These are phyloP conservation scores for Candida taoyuanica DNA, from an alignment of 805 yeast species.

Conservation along the genomic window DNA sequence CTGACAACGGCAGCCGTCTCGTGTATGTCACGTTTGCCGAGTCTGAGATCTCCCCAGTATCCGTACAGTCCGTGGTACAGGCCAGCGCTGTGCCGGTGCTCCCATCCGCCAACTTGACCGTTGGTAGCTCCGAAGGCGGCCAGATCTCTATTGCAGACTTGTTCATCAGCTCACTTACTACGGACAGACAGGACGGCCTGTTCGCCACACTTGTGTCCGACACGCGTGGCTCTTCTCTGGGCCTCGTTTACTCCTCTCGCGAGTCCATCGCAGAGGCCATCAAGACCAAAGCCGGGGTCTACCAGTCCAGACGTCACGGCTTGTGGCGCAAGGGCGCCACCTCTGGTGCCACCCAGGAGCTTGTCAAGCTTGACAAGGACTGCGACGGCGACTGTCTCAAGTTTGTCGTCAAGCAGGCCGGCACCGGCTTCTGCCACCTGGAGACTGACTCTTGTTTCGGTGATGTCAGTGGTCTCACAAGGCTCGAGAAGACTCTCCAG, in stretches of 20 bases:
- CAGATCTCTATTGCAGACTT: slow-evolving; percentile 37
- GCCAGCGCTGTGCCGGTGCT: slow-evolving; percentile 25
- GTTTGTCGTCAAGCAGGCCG: slow-evolving; percentile 80
- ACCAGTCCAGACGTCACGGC: slow-evolving; percentile 88
- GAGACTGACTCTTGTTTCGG: slow-evolving; percentile 82
- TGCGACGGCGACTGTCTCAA: slow-evolving; percentile 92
- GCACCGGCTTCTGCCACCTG: slow-evolving; percentile 91
- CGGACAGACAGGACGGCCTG: slow-evolving; percentile 85
- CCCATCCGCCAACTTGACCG: slow-evolving; percentile 17
- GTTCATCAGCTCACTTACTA: slow-evolving; percentile 49
- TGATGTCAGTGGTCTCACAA: slow-evolving; percentile 56
- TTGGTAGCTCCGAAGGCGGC: slow-evolving; percentile 15
- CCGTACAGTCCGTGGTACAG: slow-evolving; percentile 20
- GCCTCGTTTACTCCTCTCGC: slow-evolving; percentile 84
- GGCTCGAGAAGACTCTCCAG: slow-evolving; percentile 61
- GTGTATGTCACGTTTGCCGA: slow-evolving; percentile 14
- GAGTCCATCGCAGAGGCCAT: slow-evolving; percentile 82
- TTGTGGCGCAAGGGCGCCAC: slow-evolving; percentile 96
- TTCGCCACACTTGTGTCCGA: slow-evolving; percentile 82
- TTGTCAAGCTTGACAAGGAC: slow-evolving; percentile 65
- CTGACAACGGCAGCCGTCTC: slow-evolving; percentile 17
- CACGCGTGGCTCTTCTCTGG: slow-evolving; percentile 64
- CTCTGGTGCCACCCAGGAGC: slow-evolving; percentile 89
- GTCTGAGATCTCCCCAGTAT: slow-evolving; percentile 9
- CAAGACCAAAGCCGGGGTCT: slow-evolving; percentile 79